Evolutionary conservation across 768 basidiomycete genomes (phyloP).

Genomic region (Podaxis carcinomalis): DNA sequence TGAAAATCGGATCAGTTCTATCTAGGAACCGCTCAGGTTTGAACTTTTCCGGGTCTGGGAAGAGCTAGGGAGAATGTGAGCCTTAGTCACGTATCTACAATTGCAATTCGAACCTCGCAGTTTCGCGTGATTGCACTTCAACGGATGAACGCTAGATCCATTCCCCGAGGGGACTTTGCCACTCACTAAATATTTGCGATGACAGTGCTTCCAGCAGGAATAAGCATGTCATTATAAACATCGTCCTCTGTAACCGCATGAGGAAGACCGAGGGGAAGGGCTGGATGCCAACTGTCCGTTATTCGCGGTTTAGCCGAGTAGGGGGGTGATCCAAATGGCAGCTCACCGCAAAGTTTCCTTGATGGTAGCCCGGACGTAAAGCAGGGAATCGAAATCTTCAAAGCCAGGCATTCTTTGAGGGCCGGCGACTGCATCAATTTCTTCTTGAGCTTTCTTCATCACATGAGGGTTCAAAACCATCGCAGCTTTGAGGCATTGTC

Average conservation of each 20-base stretch:
- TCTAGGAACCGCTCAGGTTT: constrained; percentile 21
- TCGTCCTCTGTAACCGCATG: constrained; percentile 33
- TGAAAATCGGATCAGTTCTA: constrained; percentile 16
- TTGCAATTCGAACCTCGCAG: background rate
- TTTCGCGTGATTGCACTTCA: background rate
- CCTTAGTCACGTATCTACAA: constrained; percentile 13
- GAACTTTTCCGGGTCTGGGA: constrained; percentile 20
- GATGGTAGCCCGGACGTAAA: constrained; percentile 22
- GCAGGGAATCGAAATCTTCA: constrained; percentile 23
- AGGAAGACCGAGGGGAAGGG: constrained; percentile 25
- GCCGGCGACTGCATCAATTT: constrained; percentile 30
- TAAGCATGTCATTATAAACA: constrained; percentile 29
- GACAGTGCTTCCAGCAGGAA: constrained; percentile 29
- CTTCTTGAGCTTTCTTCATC: constrained; percentile 28
- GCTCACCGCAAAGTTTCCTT: constrained; percentile 20
- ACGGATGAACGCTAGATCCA: background rate
- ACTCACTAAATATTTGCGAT: constrained; percentile 22
- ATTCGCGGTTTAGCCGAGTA: background rate
- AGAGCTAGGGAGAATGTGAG: constrained; percentile 14
- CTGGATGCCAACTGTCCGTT: constrained; percentile 18
- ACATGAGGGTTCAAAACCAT: constrained; percentile 27
- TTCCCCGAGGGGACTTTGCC: background rate
- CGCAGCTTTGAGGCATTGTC: constrained; percentile 19
- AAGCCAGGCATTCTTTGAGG: constrained; percentile 26
- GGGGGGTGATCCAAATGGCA: background rate